Evolutionary conservation across 805 yeast genomes (phyloP), one percentile per base, ranked within the genome.

Genomic region (Saccharomycopsis oosterbeekiorum): DNA sequence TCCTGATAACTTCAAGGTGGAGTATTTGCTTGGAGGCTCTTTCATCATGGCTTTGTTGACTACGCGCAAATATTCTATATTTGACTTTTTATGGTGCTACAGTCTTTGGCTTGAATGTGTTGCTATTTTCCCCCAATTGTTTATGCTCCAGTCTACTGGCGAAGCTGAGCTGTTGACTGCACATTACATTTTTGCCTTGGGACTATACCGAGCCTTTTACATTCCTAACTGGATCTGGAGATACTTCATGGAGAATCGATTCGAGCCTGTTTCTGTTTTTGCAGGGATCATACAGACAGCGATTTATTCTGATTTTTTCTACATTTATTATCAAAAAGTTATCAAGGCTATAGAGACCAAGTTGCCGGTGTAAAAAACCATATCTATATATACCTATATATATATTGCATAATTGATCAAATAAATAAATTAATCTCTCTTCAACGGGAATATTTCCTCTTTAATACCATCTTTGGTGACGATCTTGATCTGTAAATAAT

Each of bases 211-310:
- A 67, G 88, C 93, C 0, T 77, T 94, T 58, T 94, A 94, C 72
- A 83, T 94, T 67, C 96, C 96, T 66, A 94, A 93, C 74, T 94
- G 99, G 99, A 71, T 91, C 66, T 94, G 91, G 80, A 83, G 97
- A 72, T 89, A 85, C 75, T 75, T 75, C 64, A 65, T 73, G 15
- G 93, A 88, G 65, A 80, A 77, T 26, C 77, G 79, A 65, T 76
- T 86, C 61, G 97, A 91, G 69, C 80, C 79, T 65, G 77, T 92
- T 60, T 80, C 96, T 1, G 76, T 93, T 10, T 68, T 81, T 21
- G 86, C 97, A 0, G 98, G 98, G 26, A 64, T 94, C 40, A 72
- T 90, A 50, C 99, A 94, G 76, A 90, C 97, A 0, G 76, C 84
- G 61, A 75, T 94, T 40, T 94, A 94, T 75, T 90, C 97, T 1